Conservation (phyloP, 2,329 filamentous ascomycete species). For the Penicillium brasilianum region DNA sequence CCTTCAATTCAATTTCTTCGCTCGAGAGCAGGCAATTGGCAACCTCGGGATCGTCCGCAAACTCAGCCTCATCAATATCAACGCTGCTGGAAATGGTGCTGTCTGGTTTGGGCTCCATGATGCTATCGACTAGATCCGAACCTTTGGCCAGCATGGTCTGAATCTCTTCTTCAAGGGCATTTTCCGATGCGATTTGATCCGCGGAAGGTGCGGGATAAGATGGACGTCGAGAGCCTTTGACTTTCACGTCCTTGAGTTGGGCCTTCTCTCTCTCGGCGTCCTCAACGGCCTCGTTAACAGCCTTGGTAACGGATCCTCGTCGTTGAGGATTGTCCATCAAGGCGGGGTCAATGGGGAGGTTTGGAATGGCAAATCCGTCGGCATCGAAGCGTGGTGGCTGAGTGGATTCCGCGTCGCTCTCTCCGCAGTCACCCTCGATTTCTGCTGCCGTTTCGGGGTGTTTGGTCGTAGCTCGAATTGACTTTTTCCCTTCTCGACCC, state of each 20-base stretch:
- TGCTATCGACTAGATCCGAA: conserved; percentile 43
- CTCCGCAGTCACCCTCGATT: conserved; percentile 49
- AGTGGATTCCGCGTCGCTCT: conserved; percentile 26
- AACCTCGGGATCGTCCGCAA: conserved; percentile 88
- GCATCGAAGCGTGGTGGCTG: conserved; percentile 60
- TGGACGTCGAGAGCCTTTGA: conserved; percentile 38
- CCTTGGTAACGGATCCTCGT: conserved; percentile 28
- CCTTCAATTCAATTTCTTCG: conserved; percentile 79
- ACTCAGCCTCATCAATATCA: conserved; percentile 78
- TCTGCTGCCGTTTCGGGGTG: conserved; percentile 46
- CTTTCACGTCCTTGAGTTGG: conserved; percentile 32
- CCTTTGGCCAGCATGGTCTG: conserved; percentile 63
- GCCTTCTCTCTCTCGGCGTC: conserved; percentile 28
- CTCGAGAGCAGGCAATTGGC: conserved; percentile 74
- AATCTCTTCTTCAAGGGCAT: conserved; percentile 70
- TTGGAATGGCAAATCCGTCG: conserved; percentile 71
- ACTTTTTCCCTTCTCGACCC: conserved; percentile 63
- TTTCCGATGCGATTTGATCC: conserved; percentile 64
- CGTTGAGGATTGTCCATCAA: conserved; percentile 36
- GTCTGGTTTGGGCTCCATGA: conserved; percentile 19
- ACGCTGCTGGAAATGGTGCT: conserved; percentile 58
- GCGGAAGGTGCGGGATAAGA: conserved; percentile 59
- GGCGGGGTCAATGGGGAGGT: conserved; percentile 52
- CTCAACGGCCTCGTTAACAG: conserved; percentile 29
- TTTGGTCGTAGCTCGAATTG: conserved; percentile 45